Percentiles rank a stretch among this genome's conserved stretches.
phyloP scores from a whole-genome alignment of 2,329 filamentous ascomycete genomes.

The Paracoccidioides brasiliensis region DNA sequence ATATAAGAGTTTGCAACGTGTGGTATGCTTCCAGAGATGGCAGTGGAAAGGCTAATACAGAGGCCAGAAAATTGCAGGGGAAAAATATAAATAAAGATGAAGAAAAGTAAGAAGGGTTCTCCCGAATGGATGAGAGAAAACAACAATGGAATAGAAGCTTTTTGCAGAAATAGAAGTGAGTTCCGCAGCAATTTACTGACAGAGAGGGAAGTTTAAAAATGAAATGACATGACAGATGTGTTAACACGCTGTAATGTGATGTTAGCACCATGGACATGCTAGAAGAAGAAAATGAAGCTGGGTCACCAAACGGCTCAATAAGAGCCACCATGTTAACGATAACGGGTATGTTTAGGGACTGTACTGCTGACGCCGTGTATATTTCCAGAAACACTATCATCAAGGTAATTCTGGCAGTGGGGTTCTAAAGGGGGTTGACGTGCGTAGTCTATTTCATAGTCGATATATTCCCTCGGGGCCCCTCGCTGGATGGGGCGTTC shows the following conservation, averaged over 20 bases:
- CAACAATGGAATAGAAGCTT: neutral
- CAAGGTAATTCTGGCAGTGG: slow-evolving; percentile 10
- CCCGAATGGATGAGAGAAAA: neutral
- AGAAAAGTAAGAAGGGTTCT: neutral
- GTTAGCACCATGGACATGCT: slow-evolving; percentile 1
- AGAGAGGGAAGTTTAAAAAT: neutral
- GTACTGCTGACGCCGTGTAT: slow-evolving; percentile 1
- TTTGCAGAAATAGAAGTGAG: neutral
- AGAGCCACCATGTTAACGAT: slow-evolving; percentile 7
- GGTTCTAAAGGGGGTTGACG: slow-evolving; percentile 11
- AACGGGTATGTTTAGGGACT: slow-evolving; percentile 9
- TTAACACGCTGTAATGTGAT: slow-evolving; percentile 3
- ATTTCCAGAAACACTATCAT: slow-evolving; percentile 6
- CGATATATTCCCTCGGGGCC: slow-evolving; percentile 10
- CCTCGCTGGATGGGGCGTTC: slow-evolving; percentile 15
- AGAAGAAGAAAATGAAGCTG: neutral
- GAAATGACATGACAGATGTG: neutral
- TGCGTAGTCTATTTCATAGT: slow-evolving; percentile 12
- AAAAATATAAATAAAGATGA: neutral
- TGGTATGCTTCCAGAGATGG: neutral
- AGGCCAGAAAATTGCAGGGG: neutral
- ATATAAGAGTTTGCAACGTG: neutral
- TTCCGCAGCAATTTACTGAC: slow-evolving; percentile 2
- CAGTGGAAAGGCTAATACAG: neutral
- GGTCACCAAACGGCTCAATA: neutral